A percentile compares a stretch with the other conserved stretches of the same genome.
Evolutionary conservation across 345 rosid species (phyloP).

Genomic region (Jatropha curcas): DNA sequence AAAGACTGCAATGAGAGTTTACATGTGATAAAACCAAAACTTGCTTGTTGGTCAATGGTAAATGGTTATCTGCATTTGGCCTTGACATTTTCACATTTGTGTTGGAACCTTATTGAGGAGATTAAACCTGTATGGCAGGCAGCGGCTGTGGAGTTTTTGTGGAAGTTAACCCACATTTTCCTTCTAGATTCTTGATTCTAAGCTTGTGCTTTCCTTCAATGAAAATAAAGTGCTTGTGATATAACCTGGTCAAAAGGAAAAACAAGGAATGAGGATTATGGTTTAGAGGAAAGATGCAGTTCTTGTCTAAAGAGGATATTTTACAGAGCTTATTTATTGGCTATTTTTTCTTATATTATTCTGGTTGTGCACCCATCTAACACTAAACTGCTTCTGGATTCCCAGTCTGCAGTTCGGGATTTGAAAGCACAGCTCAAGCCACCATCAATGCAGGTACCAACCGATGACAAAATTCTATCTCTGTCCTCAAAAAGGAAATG

Average conservation of each 20-base stretch:
- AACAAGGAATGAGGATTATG: background rate
- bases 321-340: background rate
- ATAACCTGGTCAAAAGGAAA: background rate
- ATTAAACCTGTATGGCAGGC: background rate
- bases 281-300: background rate
- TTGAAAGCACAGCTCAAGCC: constrained; percentile 95
- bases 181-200: background rate
- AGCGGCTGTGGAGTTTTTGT: background rate
- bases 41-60: too few relatives aligned
- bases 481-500: background rate
- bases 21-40: background rate
- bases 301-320: background rate
- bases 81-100: background rate
- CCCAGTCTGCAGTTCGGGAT: constrained; percentile 90
- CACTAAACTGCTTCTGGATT: constrained; percentile 15
- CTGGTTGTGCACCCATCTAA: constrained; percentile 12
- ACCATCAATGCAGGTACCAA: constrained; percentile 89
- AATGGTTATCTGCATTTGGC: background rate
- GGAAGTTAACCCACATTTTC: background rate
- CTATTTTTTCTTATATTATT: background rate
- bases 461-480: background rate
- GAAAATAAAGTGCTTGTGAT: background rate
- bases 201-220: background rate
- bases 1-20: background rate
- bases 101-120: background rate